These are phyloP conservation scores for Umbelopsis ramanniana DNA, from an alignment of 192 early-diverging fungal genomes.

Conservation along the genomic window DNA sequence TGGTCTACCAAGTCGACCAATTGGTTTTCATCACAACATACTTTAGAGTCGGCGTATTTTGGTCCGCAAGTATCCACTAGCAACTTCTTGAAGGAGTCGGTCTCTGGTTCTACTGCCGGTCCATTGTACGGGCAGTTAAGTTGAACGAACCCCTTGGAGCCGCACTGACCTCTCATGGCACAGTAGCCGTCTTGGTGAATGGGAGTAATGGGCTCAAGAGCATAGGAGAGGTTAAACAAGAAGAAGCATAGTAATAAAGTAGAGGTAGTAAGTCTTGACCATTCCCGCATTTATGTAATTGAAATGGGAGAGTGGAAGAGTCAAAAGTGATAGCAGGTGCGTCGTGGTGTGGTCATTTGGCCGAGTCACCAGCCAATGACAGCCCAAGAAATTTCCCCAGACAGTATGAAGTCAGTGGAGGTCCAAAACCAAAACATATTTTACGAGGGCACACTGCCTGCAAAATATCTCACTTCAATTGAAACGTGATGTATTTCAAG, in stretches of 20 bases:
- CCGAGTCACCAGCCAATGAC: background rate
- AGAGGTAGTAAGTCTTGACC: background rate
- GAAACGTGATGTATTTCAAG: no score
- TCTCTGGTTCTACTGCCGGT: slow-evolving; percentile 50
- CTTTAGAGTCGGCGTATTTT: slow-evolving; percentile 46
- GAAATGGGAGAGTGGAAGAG: background rate
- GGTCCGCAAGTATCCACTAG: slow-evolving; percentile 59
- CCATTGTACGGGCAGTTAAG: slow-evolving; percentile 59
- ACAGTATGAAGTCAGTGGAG: no score
- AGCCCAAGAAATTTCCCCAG: background rate
- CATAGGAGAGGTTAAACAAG: background rate
- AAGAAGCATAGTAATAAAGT: background rate
- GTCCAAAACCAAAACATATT: no score
- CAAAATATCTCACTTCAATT: no score
- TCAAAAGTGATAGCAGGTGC: slow-evolving; percentile 2
- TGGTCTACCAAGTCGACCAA: slow-evolving; percentile 48
- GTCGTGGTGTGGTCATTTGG: slow-evolving; percentile 14
- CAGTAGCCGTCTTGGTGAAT: slow-evolving; percentile 59
- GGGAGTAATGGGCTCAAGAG: background rate
- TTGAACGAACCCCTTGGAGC: slow-evolving; percentile 40
- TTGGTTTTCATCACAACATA: slow-evolving; percentile 63
- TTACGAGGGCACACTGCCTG: no score
- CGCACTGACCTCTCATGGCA: slow-evolving; percentile 66
- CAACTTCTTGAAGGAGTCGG: slow-evolving; percentile 38
- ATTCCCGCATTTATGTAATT: background rate